Evolutionary conservation across 2,329 filamentous ascomycete genomes (phyloP).

Genomic region (Cladophialophora exuberans): DNA sequence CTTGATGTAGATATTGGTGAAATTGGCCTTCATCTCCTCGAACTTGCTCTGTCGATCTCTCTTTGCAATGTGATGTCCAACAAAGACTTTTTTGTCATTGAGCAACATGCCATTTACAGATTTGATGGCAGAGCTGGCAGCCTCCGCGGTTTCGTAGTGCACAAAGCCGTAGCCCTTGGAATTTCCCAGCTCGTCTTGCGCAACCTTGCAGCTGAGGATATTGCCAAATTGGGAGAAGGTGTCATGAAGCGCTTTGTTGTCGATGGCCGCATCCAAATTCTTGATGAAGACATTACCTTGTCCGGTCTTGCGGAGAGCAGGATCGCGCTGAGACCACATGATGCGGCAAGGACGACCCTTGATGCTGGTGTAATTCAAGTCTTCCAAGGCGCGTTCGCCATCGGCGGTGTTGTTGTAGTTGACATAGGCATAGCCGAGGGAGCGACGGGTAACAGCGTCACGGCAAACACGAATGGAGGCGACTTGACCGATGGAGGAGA

Average conservation of each 20-base stretch:
- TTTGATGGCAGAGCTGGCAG: conserved; percentile 96
- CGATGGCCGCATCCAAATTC: conserved; percentile 97
- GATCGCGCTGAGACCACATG: conserved; percentile 99
- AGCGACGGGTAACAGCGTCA: conserved; percentile 97
- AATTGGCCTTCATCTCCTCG: conserved; percentile 99
- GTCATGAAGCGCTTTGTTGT: conserved; percentile 99
- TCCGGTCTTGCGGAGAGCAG: conserved; percentile 97
- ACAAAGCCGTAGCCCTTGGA: conserved; percentile 99
- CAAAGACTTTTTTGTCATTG: conserved; percentile 99
- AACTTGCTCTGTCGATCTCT: conserved; percentile 99
- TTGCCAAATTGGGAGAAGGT: conserved; percentile 99
- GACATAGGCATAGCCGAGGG: conserved; percentile 98
- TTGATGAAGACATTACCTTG: conserved; percentile 99
- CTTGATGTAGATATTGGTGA: conserved; percentile 99
- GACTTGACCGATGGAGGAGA: conserved; percentile 98
- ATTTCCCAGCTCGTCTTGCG: conserved; percentile 92
- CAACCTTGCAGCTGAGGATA: conserved; percentile 99
- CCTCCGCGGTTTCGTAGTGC: conserved; percentile 99
- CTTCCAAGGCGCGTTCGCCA: conserved; percentile 97
- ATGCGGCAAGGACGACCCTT: conserved; percentile 99
- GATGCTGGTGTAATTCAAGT: conserved; percentile 99
- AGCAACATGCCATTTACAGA: conserved; percentile 99
- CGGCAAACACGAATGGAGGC: conserved; percentile 99
- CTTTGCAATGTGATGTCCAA: conserved; percentile 99
- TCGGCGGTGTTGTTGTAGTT: conserved; percentile 99